Base-by-base conservation (phyloP, 2,329 filamentous ascomycete species). In the Cryphonectria naterciae region DNA sequence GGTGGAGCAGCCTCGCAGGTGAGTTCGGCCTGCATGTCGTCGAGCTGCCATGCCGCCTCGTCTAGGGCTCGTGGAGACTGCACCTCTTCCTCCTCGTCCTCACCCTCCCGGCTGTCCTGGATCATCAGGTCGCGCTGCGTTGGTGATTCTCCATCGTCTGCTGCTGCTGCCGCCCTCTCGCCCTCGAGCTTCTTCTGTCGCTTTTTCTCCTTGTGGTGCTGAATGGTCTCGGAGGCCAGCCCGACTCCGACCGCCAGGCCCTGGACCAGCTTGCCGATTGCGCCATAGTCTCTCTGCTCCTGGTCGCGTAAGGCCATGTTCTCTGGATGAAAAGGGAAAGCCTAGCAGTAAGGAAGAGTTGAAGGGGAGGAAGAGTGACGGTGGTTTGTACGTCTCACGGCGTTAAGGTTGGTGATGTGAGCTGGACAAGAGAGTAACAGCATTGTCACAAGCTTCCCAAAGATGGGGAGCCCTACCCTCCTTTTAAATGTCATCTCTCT, bases 201-300 rank as follows among this genome's bases (percentile, higher is more conserved):
- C 58, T 75, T 76, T 60, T 76, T 73, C 17, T 71, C 73, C 35
- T 71, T 72, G 2, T 72, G 67, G 32, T 76, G 69, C 15, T 75
- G 73, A 15, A 72, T 58, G 19, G 68, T 73, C 39, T 76, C 75
- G 2, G 73, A 75, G 2, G 71, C 69, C 8, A 75, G 70, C 1
- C 75, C 75, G 22, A 76, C 64, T 1, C 71, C 72, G 15, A 71
- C 65, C 1, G 75, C 75, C 13, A 73, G 70, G 1, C 69, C 71
- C 25, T 73, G 67, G 10, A 74, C 62, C 10, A 76, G 28, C 11
- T 49, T 68, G 49, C 72, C 72, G 10, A 75, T 56, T 25, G 11
- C 7, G 13, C 46, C 46, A 22, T 17, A n/a, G 10, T 35, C 6
- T 15, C 15, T 49, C 22, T 66, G 64, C 11, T 15, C 4, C 13